Base-by-base conservation (phyloP, 768 basidiomycete genomes). In the Candolleomyces eurysporus region DNA sequence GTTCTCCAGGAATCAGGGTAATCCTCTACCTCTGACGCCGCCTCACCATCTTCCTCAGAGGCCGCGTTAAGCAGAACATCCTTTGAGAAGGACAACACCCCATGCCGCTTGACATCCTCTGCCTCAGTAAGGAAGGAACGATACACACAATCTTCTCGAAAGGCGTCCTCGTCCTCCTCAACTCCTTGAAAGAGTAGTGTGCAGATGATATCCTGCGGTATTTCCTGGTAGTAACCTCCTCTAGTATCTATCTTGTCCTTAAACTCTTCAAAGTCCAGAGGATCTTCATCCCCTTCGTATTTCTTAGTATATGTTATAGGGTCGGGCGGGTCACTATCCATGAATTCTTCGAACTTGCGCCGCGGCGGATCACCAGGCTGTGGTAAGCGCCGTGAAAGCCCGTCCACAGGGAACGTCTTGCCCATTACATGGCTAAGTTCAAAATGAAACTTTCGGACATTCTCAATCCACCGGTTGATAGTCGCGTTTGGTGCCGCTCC, bases 321-420 rank as follows among this genome's bases (percentile, higher is more conserved):
- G 2, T 7, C 10, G 2, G 54, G 52, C 42, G 36, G 49, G 21
- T 54, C 52, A 14, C 39, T 31, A 7, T 53, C 51, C 8, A 45
- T 31, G 26, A 22, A 42, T 48, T 54, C 40, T 17, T 31, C n/a
- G 50, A 45, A 59, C 30, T 67, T 57, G 4, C 40, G 48, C 31
- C 50, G 45, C 10, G 3, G 21, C 9, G 17, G 58, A 9, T 50
- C 64, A 14, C 51, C 67, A 4, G 53, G 53, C 16, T 26, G 26
- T 6, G 17, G 7, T 16, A 36, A 5, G 36, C 32, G 31, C 19
- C 32, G 9, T 16, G 73, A 72, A 3, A 73, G 61, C 1, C 65
- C 60, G 55, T 68, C 67, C 2, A 63, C 61, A n/a, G 63, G 63
- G 48, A 63, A 63, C 14, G 62, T 55, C 42, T 63, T 63, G 4